Evolutionary conservation across 768 basidiomycete genomes (phyloP).

Genomic region (Botryobasidium botryosum): DNA sequence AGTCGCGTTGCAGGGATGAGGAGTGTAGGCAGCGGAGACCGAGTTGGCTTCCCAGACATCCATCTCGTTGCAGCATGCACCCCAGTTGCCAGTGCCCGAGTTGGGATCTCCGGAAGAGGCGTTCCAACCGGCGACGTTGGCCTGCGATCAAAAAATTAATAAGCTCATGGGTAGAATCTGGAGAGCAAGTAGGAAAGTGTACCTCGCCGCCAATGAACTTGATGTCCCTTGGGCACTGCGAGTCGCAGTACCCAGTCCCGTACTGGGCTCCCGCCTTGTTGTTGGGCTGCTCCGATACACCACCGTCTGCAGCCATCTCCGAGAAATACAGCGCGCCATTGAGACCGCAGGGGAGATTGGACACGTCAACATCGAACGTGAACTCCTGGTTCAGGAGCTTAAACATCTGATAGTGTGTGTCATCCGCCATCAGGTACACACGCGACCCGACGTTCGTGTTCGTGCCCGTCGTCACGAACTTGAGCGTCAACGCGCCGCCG

Average conservation of each 20-base stretch:
- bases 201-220: constrained; percentile 42
- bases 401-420: constrained; percentile 30
- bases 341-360: constrained; percentile 38
- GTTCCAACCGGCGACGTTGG: constrained; percentile 31
- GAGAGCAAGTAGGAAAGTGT: constrained; percentile 13
- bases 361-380: constrained; percentile 43
- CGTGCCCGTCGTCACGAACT: constrained; percentile 29
- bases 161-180: background rate
- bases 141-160: constrained; percentile 18
- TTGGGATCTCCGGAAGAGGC: constrained; percentile 25
- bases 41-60: constrained; percentile 44
- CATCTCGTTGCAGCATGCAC: constrained; percentile 44
- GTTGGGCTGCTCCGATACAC: constrained; percentile 27
- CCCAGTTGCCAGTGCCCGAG: constrained; percentile 29
- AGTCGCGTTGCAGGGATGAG: constrained; percentile 30
- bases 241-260: constrained; percentile 49
- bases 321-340: constrained; percentile 43
- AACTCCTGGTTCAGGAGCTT: constrained; percentile 38
- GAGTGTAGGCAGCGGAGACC: constrained; percentile 34
- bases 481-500: constrained; percentile 31
- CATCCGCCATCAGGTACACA: constrained; percentile 31
- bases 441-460: constrained; percentile 11
- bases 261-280: constrained; percentile 42
- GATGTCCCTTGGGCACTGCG: constrained; percentile 40
- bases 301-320: constrained; percentile 43